Conservation (phyloP, 2,329 filamentous ascomycete genomes). For the Calonectria pauciramosa region DNA sequence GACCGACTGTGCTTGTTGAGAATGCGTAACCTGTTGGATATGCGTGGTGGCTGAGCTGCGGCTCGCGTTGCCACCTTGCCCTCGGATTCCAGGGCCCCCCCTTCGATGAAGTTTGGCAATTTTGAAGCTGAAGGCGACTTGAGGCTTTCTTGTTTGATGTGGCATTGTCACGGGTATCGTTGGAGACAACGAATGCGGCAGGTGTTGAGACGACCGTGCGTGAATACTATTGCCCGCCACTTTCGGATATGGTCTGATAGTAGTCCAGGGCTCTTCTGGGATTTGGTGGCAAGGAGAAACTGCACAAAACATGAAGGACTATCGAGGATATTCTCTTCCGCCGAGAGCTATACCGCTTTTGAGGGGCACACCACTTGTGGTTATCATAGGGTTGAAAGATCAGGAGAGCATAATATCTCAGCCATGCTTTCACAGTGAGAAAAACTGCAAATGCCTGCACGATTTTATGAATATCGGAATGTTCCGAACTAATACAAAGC, state of each 20-base stretch:
- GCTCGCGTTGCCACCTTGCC: neutral
- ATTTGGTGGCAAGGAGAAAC: neutral
- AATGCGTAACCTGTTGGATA: neutral
- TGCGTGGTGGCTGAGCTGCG: neutral
- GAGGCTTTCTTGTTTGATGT: neutral
- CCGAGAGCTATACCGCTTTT: neutral
- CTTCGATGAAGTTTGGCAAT: neutral
- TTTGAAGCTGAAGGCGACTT: neutral
- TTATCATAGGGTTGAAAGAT: neutral
- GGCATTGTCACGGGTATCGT: neutral
- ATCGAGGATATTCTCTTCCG: neutral
- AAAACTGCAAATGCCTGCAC: neutral
- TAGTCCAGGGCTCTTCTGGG: neutral
- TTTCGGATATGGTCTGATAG: neutral
- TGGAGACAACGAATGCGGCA: neutral
- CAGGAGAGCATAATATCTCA: neutral
- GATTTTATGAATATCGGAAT: neutral
- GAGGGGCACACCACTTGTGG: neutral
- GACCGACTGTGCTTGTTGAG: neutral
- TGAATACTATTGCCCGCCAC: neutral
- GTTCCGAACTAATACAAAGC: neutral
- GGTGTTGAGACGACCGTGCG: neutral
- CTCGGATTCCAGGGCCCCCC: neutral
- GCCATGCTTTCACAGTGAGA: neutral
- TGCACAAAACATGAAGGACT: neutral